A percentile compares a stretch with the other conserved stretches of the same genome.
phyloP scores from a whole-genome alignment of 257 asterid genomes.

The Lycium ferocissimum region DNA sequence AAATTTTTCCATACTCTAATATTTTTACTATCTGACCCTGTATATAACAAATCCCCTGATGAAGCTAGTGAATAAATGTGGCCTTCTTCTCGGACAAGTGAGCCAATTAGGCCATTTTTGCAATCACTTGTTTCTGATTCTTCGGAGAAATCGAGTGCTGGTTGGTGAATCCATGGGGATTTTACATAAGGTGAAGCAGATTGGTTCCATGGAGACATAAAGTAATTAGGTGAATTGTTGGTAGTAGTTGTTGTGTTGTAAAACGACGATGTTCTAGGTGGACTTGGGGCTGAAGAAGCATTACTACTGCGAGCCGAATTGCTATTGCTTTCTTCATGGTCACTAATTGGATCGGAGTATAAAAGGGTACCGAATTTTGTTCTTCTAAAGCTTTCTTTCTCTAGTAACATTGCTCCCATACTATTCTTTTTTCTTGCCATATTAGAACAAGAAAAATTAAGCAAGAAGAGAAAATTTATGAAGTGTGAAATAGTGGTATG shows the following conservation, averaged over 20 bases:
- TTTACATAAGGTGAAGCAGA: constrained; percentile 69
- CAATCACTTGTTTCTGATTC: constrained; percentile 19
- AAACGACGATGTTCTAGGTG: constrained; percentile 20
- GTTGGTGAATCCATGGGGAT: constrained; percentile 76
- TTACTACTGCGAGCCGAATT: constrained; percentile 47
- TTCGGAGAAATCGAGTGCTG: constrained; percentile 34
- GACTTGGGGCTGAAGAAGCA: constrained; percentile 40
- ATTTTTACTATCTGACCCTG: constrained; percentile 88
- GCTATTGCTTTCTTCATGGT: constrained; percentile 39
- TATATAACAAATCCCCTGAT: constrained; percentile 61
- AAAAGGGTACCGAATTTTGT: constrained; percentile 56
- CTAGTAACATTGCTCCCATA: constrained; percentile 35
- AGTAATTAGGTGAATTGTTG: constrained; percentile 51
- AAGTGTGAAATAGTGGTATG: neutral
- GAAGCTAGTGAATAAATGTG: constrained; percentile 80
- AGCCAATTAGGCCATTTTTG: constrained; percentile 56
- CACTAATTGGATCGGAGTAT: constrained; percentile 42
- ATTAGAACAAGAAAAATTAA: neutral
- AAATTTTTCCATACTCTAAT: constrained; percentile 79
- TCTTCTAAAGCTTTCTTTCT: constrained; percentile 42
- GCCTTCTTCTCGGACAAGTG: constrained; percentile 71
- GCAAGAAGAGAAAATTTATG: neutral
- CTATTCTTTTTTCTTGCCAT: constrained; percentile 46
- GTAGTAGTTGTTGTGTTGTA: neutral
- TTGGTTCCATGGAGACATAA: constrained; percentile 80